Evolutionary conservation across 1,284 basidiomycete genomes (phyloP).

Genomic region (Coriolopsis trogii): DNA sequence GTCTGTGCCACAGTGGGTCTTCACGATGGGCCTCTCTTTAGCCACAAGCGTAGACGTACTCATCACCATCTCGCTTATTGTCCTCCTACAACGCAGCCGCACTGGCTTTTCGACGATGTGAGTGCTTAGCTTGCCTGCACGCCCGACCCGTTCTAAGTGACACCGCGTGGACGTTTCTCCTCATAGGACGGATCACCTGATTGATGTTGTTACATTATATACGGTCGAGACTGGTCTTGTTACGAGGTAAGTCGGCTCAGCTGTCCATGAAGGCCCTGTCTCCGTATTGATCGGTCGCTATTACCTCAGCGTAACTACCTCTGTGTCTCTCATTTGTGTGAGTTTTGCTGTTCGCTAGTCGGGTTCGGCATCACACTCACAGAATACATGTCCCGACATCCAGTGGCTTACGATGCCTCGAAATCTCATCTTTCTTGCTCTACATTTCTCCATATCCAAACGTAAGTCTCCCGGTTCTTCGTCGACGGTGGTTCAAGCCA

Average conservation of each 20-base stretch:
- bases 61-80: slow-evolving; percentile 50
- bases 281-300: slow-evolving; percentile 9
- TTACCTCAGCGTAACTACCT: slow-evolving; percentile 43
- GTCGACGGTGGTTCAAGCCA: neutral
- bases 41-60: slow-evolving; percentile 54
- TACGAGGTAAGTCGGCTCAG: slow-evolving; percentile 44
- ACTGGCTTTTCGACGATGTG: slow-evolving; percentile 44
- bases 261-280: neutral
- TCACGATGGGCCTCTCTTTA: slow-evolving; percentile 55
- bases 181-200: slow-evolving; percentile 49
- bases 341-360: slow-evolving; percentile 24
- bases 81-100: slow-evolving; percentile 47
- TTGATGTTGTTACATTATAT: slow-evolving; percentile 53
- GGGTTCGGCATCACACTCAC: slow-evolving; percentile 3
- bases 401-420: slow-evolving; percentile 53
- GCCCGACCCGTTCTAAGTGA: neutral
- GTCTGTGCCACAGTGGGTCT: slow-evolving; percentile 49
- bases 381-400: slow-evolving; percentile 25
- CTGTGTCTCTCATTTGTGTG: slow-evolving; percentile 52
- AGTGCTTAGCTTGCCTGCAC: neutral
- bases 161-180: neutral
- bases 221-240: slow-evolving; percentile 55
- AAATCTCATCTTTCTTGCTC: slow-evolving; percentile 52
- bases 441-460: slow-evolving; percentile 55
- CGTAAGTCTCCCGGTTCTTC: slow-evolving; percentile 31